Evolutionary conservation across 768 basidiomycete genomes (phyloP), one percentile per base, ranked within the genome.

Genomic region (Candolleomyces eurysporus): DNA sequence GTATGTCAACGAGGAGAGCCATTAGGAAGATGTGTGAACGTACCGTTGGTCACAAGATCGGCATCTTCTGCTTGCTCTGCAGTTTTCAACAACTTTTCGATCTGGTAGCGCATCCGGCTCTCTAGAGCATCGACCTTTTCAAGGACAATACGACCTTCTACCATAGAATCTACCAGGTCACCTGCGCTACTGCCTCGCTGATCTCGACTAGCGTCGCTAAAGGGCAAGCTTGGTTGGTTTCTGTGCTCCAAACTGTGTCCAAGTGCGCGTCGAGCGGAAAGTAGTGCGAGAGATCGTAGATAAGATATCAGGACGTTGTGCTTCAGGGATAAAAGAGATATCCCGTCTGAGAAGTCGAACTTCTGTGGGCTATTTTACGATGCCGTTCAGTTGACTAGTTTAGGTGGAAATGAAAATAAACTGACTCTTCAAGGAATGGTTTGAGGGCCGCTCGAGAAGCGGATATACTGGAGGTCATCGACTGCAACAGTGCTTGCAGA

Each of bases 61-160:
- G 70, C 76, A 64, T 78, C 73, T 22, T 78, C 73, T 17, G 80
- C 76, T 65, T 91, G 88, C 60, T 89, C 85, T 0, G 93, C 89
- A 5, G 91, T 74, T 62, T 85, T 83, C 30, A 96, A 84, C 17
- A 99, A 84, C 71, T 98, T 98, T 66, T 98, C 94, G 67, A 99
- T 93, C 72, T 98, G 97, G 72, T 99, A 98, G 52, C 84, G 86
- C 83, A 99, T 90, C 69, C 91, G 88, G 57, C 81, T 80, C 73
- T 98, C 96, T 22, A 99, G 81, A 0, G 85, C 81, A 61, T 89
- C 89, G 52, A 90, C 81, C 76, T 97, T 98, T 71, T 99, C 97
- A 49, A 98, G 82, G 9, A 93, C 85, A 48, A 95, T 78, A 13
- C 94, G 85, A 19, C 83, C 82, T 69, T 96, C 87, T 36, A 96